phyloP scores from a whole-genome alignment of 805 yeast genomes.

The Isabelozyma rhagii region DNA sequence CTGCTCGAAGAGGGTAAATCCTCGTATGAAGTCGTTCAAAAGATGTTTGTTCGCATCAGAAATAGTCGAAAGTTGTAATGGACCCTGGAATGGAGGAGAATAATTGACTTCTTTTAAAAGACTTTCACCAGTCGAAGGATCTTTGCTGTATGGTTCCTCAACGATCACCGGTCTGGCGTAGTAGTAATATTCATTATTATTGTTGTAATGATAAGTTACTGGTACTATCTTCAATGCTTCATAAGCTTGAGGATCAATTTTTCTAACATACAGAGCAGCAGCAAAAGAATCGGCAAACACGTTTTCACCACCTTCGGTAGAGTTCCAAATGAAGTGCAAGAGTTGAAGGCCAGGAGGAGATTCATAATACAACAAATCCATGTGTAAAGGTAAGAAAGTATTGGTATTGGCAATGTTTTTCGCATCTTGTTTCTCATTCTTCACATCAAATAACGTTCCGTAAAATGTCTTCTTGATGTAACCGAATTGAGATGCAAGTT shows the following conservation, averaged over 20 bases:
- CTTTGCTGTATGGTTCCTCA: slow-evolving; percentile 36
- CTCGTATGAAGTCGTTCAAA: slow-evolving; percentile 56
- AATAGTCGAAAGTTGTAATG: slow-evolving; percentile 58
- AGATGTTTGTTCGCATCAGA: slow-evolving; percentile 28
- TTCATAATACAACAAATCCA: slow-evolving; percentile 74
- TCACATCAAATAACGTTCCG: slow-evolving; percentile 69
- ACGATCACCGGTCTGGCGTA: slow-evolving; percentile 61
- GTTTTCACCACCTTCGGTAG: slow-evolving; percentile 64
- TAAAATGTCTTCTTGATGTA: slow-evolving; percentile 69
- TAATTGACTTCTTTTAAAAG: slow-evolving; percentile 54
- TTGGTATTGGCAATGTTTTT: slow-evolving; percentile 70
- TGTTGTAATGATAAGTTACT: slow-evolving; percentile 64
- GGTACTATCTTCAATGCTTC: slow-evolving; percentile 61
- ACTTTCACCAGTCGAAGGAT: slow-evolving; percentile 15
- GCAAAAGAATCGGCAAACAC: slow-evolving; percentile 67
- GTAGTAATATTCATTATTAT: slow-evolving; percentile 59
- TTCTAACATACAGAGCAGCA: slow-evolving; percentile 56
- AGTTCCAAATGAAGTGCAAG: slow-evolving; percentile 56
- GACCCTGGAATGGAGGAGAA: slow-evolving; percentile 84
- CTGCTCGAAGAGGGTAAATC: slow-evolving; percentile 58
- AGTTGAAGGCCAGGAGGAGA: slow-evolving; percentile 79
- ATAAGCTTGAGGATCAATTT: slow-evolving; percentile 59
- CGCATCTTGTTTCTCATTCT: slow-evolving; percentile 42
- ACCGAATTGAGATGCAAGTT: slow-evolving; percentile 53
- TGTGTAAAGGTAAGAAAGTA: slow-evolving; percentile 65